These are phyloP conservation scores for Acacia pycnantha DNA, from an alignment of 331 rosid species.

Conservation along the genomic window DNA sequence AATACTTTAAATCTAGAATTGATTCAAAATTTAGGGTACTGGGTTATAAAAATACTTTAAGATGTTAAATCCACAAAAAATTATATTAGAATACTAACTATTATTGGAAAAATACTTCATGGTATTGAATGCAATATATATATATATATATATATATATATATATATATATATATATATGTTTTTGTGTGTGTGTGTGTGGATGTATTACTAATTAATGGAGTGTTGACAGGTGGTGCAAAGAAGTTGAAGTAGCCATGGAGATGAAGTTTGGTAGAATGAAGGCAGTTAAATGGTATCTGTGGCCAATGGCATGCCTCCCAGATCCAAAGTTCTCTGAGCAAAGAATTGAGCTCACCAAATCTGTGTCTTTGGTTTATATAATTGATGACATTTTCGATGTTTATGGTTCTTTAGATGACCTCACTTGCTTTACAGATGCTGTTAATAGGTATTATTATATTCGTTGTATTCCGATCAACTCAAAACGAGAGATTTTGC, in stretches of 20 bases:
- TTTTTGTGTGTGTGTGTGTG: too few relatives aligned
- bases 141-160: too few relatives aligned
- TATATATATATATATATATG: background rate
- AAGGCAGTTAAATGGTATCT: slow-evolving; percentile 64
- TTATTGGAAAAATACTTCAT: too few relatives aligned
- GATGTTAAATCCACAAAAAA: too few relatives aligned
- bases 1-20: too few relatives aligned
- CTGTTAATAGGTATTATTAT: slow-evolving; percentile 44
- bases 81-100: too few relatives aligned
- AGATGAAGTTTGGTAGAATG: slow-evolving; percentile 42
- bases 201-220: background rate
- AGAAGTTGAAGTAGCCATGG: slow-evolving; percentile 43
- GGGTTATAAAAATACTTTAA: too few relatives aligned
- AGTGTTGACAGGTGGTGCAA: slow-evolving; percentile 53
- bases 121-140: too few relatives aligned
- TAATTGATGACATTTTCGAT: slow-evolving; percentile 62
- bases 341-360: slow-evolving; percentile 56
- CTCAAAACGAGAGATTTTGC: background rate
- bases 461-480: background rate
- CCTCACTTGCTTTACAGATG: slow-evolving; percentile 51
- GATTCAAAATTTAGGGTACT: too few relatives aligned
- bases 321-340: slow-evolving; percentile 43
- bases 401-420: slow-evolving; percentile 41
- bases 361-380: slow-evolving; percentile 41
- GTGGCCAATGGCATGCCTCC: slow-evolving; percentile 49